These are phyloP conservation scores for Paraphaeosphaeria sporulosa DNA, from an alignment of 2,329 filamentous ascomycete species.

Conservation along the genomic window DNA sequence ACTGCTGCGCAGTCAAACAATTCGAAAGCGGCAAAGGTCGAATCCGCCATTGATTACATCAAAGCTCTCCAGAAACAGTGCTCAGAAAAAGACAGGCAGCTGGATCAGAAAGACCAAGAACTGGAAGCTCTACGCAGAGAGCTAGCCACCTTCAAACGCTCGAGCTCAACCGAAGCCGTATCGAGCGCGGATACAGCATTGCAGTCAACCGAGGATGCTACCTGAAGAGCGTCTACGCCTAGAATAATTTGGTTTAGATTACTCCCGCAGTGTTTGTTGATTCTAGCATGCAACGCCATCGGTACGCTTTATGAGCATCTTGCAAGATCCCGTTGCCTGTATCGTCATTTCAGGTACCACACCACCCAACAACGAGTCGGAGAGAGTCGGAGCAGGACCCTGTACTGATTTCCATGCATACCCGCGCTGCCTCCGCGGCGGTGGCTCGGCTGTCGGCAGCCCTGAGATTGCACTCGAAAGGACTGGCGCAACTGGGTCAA, in stretches of 20 bases:
- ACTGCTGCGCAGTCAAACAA: conserved; percentile 48
- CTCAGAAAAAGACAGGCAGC: conserved; percentile 67
- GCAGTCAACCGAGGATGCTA: conserved; percentile 10
- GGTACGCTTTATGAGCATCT: conserved; percentile 5
- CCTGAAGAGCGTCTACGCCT: neutral
- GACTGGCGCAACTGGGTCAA: conserved; percentile 2
- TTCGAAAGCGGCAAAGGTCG: conserved; percentile 97
- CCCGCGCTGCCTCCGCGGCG: conserved; percentile 4
- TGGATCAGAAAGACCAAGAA: conserved; percentile 71
- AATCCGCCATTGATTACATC: conserved; percentile 95
- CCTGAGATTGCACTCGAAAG: neutral
- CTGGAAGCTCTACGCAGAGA: conserved; percentile 60
- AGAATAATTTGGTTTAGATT: conserved; percentile 5
- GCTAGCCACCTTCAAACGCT: conserved; percentile 50
- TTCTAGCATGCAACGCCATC: conserved; percentile 1
- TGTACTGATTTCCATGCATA: conserved; percentile 7
- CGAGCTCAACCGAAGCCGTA: conserved; percentile 21
- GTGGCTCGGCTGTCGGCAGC: neutral
- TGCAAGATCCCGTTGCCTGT: neutral
- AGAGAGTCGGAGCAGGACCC: neutral
- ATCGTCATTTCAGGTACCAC: conserved; percentile 3
- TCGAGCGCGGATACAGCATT: conserved; percentile 8
- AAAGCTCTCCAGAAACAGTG: conserved; percentile 80
- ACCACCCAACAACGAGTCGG: conserved; percentile 3
- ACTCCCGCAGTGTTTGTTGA: neutral